Evolutionary conservation across 352 stramenopile genomes (phyloP).

Genomic region (Phytophthora sansomeana): DNA sequence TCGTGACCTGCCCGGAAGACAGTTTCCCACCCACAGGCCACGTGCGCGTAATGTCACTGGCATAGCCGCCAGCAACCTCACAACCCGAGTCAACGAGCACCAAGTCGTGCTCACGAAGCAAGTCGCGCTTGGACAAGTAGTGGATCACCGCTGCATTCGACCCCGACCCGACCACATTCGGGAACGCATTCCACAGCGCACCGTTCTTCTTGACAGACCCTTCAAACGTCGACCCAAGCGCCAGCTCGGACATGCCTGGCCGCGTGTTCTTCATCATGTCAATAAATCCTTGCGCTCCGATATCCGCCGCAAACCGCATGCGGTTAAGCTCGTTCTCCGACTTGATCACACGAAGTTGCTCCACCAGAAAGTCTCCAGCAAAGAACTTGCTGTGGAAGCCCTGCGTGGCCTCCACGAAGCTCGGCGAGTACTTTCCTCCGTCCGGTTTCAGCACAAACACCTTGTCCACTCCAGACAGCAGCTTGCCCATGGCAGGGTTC

Average conservation of each 20-base stretch:
- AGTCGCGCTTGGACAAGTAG: constrained; percentile 78
- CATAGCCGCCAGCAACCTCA: constrained; percentile 81
- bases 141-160: constrained; percentile 87
- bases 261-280: constrained; percentile 80
- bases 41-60: constrained; percentile 86
- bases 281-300: constrained; percentile 70
- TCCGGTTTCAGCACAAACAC: constrained; percentile 77
- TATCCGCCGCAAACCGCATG: constrained; percentile 80
- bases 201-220: constrained; percentile 76
- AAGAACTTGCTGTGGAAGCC: constrained; percentile 76
- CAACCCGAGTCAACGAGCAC: constrained; percentile 88
- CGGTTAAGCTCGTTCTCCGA: constrained; percentile 75
- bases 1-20: constrained; percentile 51
- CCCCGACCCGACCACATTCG: constrained; percentile 81
- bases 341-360: constrained; percentile 80
- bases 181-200: constrained; percentile 83
- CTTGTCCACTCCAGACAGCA: constrained; percentile 67
- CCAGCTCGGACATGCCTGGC: constrained; percentile 75
- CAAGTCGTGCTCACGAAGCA: constrained; percentile 68
- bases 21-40: constrained; percentile 67
- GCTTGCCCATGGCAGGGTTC: constrained; percentile 50
- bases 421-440: constrained; percentile 56
- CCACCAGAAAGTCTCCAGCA: constrained; percentile 75
- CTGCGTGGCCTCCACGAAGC: constrained; percentile 69
- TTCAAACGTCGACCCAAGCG: constrained; percentile 77